Percentiles rank a stretch among this genome's conserved stretches.
phyloP scores from a whole-genome alignment of 495 filamentous ascomycete genomes.

The Aspergillus campestris region DNA sequence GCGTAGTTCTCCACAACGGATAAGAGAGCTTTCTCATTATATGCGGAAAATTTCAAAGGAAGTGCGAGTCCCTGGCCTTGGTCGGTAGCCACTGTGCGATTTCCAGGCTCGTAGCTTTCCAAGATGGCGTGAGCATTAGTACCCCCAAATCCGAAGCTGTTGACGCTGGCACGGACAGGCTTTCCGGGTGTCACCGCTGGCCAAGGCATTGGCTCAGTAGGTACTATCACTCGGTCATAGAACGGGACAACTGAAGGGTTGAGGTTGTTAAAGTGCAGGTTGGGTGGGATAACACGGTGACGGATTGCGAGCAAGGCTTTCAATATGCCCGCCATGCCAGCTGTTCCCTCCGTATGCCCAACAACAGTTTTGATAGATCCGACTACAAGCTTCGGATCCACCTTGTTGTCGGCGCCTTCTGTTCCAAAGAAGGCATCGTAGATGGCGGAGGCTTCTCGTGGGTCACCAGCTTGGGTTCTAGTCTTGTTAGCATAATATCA shows the following conservation, averaged over 20 bases:
- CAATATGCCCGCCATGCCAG: conserved; percentile 50
- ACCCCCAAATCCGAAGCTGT: conserved; percentile 55
- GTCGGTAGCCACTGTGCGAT: background rate
- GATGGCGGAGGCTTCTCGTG: conserved; percentile 49
- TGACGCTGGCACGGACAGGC: conserved; percentile 26
- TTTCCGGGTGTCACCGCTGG: background rate
- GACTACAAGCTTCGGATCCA: conserved; percentile 28
- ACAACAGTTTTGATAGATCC: conserved; percentile 43
- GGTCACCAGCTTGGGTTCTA: conserved; percentile 39
- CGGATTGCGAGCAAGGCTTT: conserved; percentile 44
- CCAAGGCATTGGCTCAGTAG: conserved; percentile 22
- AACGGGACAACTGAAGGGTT: conserved; percentile 38
- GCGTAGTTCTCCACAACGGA: background rate
- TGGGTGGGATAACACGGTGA: conserved; percentile 41
- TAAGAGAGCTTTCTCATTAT: background rate
- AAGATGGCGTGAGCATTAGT: conserved; percentile 56
- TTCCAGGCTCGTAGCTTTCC: conserved; percentile 9
- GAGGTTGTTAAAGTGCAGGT: conserved; percentile 40
- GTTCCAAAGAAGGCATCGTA: conserved; percentile 30
- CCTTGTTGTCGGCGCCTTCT: background rate
- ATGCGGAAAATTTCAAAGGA: background rate
- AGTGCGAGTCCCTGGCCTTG: background rate
- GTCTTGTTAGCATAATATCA: too few species aligned
- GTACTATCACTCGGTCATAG: conserved; percentile 31
- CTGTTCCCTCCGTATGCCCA: conserved; percentile 44